Evolutionary conservation across 2,329 filamentous ascomycete species (phyloP).

Genomic region (Fusarium sp.): DNA sequence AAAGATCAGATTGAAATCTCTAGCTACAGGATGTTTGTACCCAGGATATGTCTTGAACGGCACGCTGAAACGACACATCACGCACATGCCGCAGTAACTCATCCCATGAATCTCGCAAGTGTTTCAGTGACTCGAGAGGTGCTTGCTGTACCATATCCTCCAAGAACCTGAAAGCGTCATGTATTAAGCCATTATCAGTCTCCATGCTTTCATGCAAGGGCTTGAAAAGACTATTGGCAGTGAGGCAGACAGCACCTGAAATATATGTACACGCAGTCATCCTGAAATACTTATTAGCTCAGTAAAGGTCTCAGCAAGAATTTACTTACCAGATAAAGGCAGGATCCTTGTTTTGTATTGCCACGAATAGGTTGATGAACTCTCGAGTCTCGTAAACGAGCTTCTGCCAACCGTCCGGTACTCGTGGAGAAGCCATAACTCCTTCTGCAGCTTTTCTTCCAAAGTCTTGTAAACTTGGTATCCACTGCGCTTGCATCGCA

Average conservation of each 20-base stretch:
- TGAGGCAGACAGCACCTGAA: constrained; percentile 1
- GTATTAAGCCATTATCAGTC: neutral
- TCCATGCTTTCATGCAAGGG: neutral
- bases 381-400: constrained; percentile 20
- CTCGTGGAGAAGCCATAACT: neutral
- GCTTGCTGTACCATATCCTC: neutral
- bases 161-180: neutral
- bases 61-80: neutral
- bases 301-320: neutral
- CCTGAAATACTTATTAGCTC: neutral
- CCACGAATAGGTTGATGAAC: constrained; percentile 12
- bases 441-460: neutral
- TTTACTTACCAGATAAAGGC: neutral
- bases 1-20: neutral
- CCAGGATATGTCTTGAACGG: neutral
- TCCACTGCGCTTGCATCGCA: constrained; percentile 4
- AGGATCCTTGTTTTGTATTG: neutral
- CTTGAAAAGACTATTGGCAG: constrained; percentile 8
- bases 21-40: neutral
- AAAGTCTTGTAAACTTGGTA: neutral
- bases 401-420: constrained; percentile 13
- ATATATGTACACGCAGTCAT: constrained; percentile 16
- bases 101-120: neutral
- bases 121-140: neutral
- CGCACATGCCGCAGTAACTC: neutral